A percentile compares a stretch with the other conserved stretches of the same genome.
phyloP scores from a whole-genome alignment of 2,329 filamentous ascomycete species.

The Aspergillus novoparasiticus region DNA sequence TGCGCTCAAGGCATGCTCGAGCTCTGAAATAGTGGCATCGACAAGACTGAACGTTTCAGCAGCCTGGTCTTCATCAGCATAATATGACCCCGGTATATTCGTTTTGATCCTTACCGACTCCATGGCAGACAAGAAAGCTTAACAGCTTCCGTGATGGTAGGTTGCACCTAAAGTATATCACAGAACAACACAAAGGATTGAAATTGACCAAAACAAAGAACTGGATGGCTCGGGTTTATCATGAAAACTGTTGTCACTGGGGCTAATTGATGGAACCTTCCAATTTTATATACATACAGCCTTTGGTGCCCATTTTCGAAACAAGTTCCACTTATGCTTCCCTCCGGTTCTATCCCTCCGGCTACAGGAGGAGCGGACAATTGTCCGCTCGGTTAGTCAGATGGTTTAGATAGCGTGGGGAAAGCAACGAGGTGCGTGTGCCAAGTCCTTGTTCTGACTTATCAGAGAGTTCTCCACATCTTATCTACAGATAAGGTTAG shows the following conservation, averaged over 20 bases:
- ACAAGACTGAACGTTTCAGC: slow-evolving; percentile 36
- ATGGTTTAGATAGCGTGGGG: not conserved
- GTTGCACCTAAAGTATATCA: not conserved
- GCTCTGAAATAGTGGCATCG: slow-evolving; percentile 52
- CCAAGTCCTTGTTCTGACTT: not conserved
- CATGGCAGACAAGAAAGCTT: not conserved
- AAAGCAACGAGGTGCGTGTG: not conserved
- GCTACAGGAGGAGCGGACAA: slow-evolving; percentile 4
- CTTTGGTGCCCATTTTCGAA: not conserved
- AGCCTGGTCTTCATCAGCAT: not conserved
- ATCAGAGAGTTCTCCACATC: not conserved
- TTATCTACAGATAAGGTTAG: not conserved
- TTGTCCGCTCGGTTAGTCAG: slow-evolving; percentile 4
- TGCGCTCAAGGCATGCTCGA: slow-evolving; percentile 45
- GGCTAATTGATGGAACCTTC: not conserved
- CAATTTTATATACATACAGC: not conserved
- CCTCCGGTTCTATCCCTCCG: not conserved
- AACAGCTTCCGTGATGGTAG: not conserved
- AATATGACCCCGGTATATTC: not conserved
- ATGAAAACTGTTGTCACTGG: not conserved
- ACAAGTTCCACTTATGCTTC: not conserved
- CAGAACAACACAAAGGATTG: not conserved
- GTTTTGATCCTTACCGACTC: not conserved
- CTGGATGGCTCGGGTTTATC: not conserved
- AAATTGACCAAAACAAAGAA: not conserved